These are phyloP conservation scores for Pseudocercospora musae DNA, from an alignment of 2,329 filamentous ascomycete species.

Conservation along the genomic window DNA sequence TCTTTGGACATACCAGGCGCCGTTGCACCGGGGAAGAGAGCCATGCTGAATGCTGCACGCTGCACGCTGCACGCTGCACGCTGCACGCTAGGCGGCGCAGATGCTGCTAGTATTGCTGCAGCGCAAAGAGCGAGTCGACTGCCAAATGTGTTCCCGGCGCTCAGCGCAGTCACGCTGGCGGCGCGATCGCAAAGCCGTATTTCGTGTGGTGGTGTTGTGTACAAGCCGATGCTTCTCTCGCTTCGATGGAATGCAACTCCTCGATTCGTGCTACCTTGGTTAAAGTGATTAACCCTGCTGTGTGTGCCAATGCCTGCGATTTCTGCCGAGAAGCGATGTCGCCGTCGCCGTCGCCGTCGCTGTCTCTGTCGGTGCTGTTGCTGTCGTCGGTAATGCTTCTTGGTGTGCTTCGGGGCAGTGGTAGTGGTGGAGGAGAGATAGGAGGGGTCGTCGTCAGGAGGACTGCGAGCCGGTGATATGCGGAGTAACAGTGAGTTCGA, in stretches of 20 bases:
- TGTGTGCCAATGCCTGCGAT: neutral
- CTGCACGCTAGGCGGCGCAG: neutral
- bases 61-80: neutral
- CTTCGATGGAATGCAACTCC: slow-evolving; percentile 3
- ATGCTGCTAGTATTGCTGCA: neutral
- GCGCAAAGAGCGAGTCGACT: neutral
- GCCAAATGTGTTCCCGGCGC: neutral
- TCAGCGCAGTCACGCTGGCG: neutral
- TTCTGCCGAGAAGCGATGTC: neutral
- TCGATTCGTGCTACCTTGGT: slow-evolving; percentile 3
- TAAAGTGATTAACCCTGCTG: neutral
- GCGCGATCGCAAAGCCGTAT: neutral
- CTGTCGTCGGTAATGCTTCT: neutral
- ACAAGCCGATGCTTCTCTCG: neutral
- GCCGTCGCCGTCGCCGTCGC: neutral
- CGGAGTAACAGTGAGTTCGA: neutral
- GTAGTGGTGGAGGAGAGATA: neutral
- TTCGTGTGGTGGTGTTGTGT: neutral
- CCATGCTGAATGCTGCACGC: slow-evolving; percentile 5
- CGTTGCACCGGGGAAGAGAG: slow-evolving; percentile 15
- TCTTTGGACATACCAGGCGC: slow-evolving; percentile 15
- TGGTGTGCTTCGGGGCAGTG: neutral
- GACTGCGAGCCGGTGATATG: neutral
- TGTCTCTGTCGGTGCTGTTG: neutral
- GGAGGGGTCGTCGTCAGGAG: neutral